These are phyloP conservation scores for Alternaria brassicicola DNA, from an alignment of 2,329 filamentous ascomycete species.

Conservation along the genomic window DNA sequence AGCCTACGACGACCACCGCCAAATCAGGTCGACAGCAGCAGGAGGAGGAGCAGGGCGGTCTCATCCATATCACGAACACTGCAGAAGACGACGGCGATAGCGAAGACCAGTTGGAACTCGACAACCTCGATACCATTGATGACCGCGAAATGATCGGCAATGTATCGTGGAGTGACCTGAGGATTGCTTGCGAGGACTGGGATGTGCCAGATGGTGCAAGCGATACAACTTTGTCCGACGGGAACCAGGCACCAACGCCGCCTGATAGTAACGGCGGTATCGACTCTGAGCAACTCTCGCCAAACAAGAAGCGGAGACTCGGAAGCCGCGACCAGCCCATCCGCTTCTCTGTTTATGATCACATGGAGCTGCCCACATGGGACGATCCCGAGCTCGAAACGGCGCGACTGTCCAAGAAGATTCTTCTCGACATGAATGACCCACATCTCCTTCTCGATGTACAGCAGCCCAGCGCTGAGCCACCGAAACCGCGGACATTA, in stretches of 20 bases:
- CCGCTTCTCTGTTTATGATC: slow-evolving; percentile 46
- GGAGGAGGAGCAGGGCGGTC: slow-evolving; percentile 62
- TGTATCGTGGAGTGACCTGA: slow-evolving; percentile 78
- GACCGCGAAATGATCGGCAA: slow-evolving; percentile 73
- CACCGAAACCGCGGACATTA: slow-evolving; percentile 61
- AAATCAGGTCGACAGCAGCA: slow-evolving; percentile 56
- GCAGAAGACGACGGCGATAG: slow-evolving; percentile 54
- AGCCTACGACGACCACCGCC: slow-evolving; percentile 59
- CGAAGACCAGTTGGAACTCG: slow-evolving; percentile 54
- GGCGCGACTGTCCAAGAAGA: slow-evolving; percentile 74
- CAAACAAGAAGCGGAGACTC: slow-evolving; percentile 69
- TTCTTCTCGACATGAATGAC: slow-evolving; percentile 86
- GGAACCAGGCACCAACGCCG: slow-evolving; percentile 33
- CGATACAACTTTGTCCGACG: slow-evolving; percentile 39
- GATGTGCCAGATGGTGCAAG: slow-evolving; percentile 58
- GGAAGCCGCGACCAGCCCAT: slow-evolving; percentile 37
- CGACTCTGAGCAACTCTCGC: slow-evolving; percentile 42
- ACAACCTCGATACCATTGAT: slow-evolving; percentile 58
- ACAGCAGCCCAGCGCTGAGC: slow-evolving; percentile 66
- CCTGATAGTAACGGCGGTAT: slow-evolving; percentile 33
- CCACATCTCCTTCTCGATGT: slow-evolving; percentile 84
- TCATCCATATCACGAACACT: slow-evolving; percentile 54
- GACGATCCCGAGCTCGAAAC: slow-evolving; percentile 81
- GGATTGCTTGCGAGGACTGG: slow-evolving; percentile 88
- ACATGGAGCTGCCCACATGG: slow-evolving; percentile 64